These are phyloP conservation scores for Aspergillus oerlinghausenensis DNA, from an alignment of 2,329 filamentous ascomycete species.

Conservation along the genomic window DNA sequence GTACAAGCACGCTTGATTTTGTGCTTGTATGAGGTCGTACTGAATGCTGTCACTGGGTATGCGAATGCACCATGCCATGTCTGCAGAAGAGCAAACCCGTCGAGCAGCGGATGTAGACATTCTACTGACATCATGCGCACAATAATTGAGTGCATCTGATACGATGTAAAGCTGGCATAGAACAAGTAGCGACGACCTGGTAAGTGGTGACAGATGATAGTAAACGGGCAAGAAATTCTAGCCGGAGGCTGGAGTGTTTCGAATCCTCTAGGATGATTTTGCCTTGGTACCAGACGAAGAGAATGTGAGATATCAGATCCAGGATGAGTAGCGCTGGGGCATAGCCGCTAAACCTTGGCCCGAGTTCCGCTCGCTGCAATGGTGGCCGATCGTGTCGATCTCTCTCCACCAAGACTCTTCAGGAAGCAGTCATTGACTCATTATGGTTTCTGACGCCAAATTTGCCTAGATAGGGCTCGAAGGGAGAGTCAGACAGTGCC, in stretches of 20 bases:
- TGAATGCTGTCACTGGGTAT: background rate
- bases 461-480: background rate
- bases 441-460: background rate
- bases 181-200: background rate
- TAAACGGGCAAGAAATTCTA: background rate
- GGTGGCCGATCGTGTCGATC: conserved; percentile 11
- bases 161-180: background rate
- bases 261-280: background rate
- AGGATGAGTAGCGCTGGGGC: conserved; percentile 1
- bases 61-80: background rate
- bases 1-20: background rate
- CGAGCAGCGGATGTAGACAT: background rate
- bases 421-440: background rate
- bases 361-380: conserved; percentile 5
- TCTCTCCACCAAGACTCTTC: background rate
- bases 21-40: background rate
- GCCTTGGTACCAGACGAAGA: background rate
- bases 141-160: background rate
- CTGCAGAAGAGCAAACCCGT: background rate
- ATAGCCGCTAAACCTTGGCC: conserved; percentile 12
- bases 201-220: background rate
- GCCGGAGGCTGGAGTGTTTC: background rate
- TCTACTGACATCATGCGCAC: background rate
- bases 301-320: conserved; percentile 27
- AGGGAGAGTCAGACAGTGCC: background rate